Evolutionary conservation across 306 rosid species (phyloP), one percentile per base, ranked within the genome.

Genomic region (Pterocarpus macrocarpus): DNA sequence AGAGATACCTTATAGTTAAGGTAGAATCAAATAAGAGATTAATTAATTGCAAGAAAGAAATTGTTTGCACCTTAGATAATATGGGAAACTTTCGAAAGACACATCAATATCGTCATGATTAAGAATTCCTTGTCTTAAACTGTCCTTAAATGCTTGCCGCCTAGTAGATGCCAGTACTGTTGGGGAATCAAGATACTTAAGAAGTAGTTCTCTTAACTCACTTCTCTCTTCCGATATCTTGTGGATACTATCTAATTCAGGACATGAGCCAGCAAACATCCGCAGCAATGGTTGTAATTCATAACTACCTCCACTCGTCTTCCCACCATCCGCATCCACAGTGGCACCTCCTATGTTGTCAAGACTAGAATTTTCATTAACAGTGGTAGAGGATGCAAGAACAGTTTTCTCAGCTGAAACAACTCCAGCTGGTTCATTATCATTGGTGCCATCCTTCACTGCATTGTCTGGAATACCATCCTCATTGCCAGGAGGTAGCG

Each of bases 51-150:
- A 56, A 49, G 30, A 75, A 71, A 61, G 45, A 15, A 77, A 57
- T 41, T 58, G 41, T 80, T 67, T 66, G 75, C 62, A 96, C 99
- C 99, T 96, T 80, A 96, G 88, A 87, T 86, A 96, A 81, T 96
- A 96, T 41, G 99, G 99, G 75, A 96, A 96, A 82, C 76, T 83
- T 87, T 93, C 98, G 69, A 96, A 93, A 39, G 94, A 88, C 77
- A 90, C 95, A 66, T 87, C 92, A 76, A 88, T 92, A 62, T 87
- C 82, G 50, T 86, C 92, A 73, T 91, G 85, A 84, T 72, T 67
- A 53, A 96, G 85, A 88, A 96, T 88, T 85, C 89, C 89, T 80
- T 87, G 81, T 55, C 76, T 91, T 81, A 96, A 74, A 81, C 81
- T 92, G 57, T 93, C 94, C 85, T 80, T 96, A 57, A 86, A 90